Conservation (phyloP, 2,329 filamentous ascomycete species). For the Cordyceps militaris region DNA sequence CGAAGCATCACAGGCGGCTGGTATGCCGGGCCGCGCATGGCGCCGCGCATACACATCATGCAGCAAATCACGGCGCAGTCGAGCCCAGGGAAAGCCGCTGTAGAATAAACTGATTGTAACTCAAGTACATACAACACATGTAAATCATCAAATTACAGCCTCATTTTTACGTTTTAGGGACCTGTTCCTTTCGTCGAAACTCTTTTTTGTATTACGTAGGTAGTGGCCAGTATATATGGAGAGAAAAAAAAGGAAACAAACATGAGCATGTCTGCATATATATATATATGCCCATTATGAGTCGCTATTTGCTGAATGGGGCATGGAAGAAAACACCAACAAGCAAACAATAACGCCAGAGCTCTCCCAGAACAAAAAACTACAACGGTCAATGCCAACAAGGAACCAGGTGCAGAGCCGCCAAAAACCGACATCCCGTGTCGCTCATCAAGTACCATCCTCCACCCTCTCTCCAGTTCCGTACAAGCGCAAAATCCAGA, state of each 20-base stretch:
- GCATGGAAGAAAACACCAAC: not conserved
- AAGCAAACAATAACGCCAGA: not conserved
- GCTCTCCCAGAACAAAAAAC: not conserved
- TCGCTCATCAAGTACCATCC: not conserved
- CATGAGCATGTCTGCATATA: not conserved
- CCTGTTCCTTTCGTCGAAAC: not conserved
- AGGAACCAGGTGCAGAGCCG: not conserved
- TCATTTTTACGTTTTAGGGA: not conserved
- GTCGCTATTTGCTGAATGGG: not conserved
- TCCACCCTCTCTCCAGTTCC: not conserved
- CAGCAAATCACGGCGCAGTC: constrained; percentile 20
- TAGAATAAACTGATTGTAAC: not conserved
- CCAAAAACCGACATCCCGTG: not conserved
- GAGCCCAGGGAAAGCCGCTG: not conserved
- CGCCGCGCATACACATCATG: constrained; percentile 46
- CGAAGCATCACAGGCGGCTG: constrained; percentile 48
- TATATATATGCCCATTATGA: not conserved
- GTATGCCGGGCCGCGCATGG: constrained; percentile 59
- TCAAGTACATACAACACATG: not conserved
- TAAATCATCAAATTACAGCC: not conserved
- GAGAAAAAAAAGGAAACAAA: not conserved
- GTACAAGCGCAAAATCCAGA: not conserved
- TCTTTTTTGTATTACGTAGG: not conserved
- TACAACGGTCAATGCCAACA: not conserved
- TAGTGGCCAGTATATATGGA: not conserved